Evolutionary conservation across 1,284 basidiomycete species (phyloP), one percentile per base, ranked within the genome.

Genomic region (Cryptococcus sp.): DNA sequence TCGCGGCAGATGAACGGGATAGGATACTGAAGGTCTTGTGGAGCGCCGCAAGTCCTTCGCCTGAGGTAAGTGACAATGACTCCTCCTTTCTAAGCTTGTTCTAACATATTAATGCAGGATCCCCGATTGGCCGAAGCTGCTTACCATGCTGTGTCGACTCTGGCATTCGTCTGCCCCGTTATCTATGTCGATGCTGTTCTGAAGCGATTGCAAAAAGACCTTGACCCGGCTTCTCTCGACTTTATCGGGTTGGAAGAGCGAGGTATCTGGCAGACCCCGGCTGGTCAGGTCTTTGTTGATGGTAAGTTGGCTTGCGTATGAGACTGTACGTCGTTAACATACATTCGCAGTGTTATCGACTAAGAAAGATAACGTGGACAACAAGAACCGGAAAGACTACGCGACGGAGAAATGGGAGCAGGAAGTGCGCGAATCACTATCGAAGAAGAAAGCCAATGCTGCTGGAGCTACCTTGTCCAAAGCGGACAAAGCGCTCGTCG

Each of bases 321-420:
- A 19, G 47, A 15, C 47, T 60, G 13, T 38, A 20, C 42, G 40
- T 39, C 11, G 23, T 39, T 57, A n/a, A 47, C 42, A 45, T 23
- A 20, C 51, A 39, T 5, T 8, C 15, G 3, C 63, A 90, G 89
- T 91, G 4, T 79, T 92, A 11, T 79, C 85, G 1, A 77, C 81
- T 2, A 86, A 84, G 63, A 87, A 87, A 67, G 81, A 81, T 6
- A 82, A 83, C 8, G 79, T 78, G 0, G 75, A 78, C 25, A 80
- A 83, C 40, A 86, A 83, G 66, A 94, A 93, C 75, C 88, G 91
- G 39, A 95, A 94, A 67, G 88, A 87, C 61, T 86, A 89, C 15
- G 91, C 90, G 47, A 88, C 93, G 25, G 87, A 90, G 15, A 88
- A 90, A 69, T 98, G 93, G 93, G 94, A 98, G 65, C 88, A 87